phyloP scores from a whole-genome alignment of 495 filamentous ascomycete species.

The Hypoxylon perforatum region DNA sequence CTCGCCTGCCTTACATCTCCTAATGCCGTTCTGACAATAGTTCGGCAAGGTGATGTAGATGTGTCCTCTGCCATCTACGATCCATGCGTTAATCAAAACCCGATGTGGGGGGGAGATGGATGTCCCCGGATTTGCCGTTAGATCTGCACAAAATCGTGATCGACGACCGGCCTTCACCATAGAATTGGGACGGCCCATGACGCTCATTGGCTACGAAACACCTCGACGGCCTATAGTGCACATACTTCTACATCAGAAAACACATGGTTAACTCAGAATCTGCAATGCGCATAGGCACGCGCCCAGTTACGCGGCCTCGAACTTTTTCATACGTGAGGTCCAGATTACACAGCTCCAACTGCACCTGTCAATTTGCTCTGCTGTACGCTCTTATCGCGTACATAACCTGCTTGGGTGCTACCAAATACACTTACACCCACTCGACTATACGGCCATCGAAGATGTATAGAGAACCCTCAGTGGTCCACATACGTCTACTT shows the following conservation, averaged over 20 bases:
- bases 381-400: constrained; percentile 34
- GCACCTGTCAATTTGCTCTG: constrained; percentile 35
- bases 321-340: constrained; percentile 20
- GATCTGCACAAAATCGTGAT: constrained; percentile 42
- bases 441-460: constrained; percentile 2
- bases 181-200: constrained; percentile 14
- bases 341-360: constrained; percentile 34
- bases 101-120: constrained; percentile 23
- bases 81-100: constrained; percentile 23
- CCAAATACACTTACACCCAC: constrained; percentile 7
- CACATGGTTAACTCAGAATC: constrained; percentile 16
- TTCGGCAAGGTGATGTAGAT: neutral
- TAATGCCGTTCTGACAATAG: neutral
- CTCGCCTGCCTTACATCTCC: constrained; percentile 1
- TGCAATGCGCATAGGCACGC: constrained; percentile 15
- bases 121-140: constrained; percentile 32
- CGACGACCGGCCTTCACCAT: constrained; percentile 25
- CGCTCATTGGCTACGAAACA: constrained; percentile 21
- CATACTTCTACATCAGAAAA: constrained; percentile 17
- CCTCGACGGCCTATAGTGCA: constrained; percentile 9
- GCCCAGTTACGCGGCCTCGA: constrained; percentile 21
- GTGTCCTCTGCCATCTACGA: neutral
- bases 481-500: constrained; percentile 1
- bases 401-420: constrained; percentile 14
- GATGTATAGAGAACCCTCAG: constrained; percentile 14